These are phyloP conservation scores for Coemansia sp. DNA, from an alignment of 192 early-diverging fungal species.

Conservation along the genomic window DNA sequence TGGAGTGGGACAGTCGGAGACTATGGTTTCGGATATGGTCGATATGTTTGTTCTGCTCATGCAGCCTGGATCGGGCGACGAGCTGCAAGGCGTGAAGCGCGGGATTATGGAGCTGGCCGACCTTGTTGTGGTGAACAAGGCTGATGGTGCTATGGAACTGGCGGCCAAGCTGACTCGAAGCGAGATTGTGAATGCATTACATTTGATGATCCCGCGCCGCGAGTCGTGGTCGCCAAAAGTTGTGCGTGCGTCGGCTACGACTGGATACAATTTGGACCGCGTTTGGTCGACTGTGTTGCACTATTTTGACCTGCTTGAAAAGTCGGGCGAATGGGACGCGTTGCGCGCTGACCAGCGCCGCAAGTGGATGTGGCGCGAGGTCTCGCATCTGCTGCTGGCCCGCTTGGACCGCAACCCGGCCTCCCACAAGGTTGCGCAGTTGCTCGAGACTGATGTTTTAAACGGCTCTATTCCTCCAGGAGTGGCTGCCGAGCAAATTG, in stretches of 20 bases:
- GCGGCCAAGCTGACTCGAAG: constrained; percentile 65
- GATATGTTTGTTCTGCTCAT: constrained; percentile 82
- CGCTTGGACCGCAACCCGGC: constrained; percentile 15
- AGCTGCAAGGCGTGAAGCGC: constrained; percentile 87
- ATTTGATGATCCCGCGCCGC: constrained; percentile 33
- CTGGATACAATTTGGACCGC: constrained; percentile 36
- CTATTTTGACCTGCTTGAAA: constrained; percentile 21
- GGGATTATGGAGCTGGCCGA: constrained; percentile 86
- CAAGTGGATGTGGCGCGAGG: constrained; percentile 52
- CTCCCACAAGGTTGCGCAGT: constrained; percentile 12
- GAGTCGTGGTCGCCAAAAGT: constrained; percentile 34
- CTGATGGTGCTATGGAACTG: constrained; percentile 66
- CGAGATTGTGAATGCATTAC: constrained; percentile 50
- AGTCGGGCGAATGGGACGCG: constrained; percentile 34
- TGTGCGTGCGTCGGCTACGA: constrained; percentile 38
- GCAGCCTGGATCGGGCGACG: constrained; percentile 80
- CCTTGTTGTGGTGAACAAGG: constrained; percentile 79
- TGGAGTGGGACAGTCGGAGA: constrained; percentile 85
- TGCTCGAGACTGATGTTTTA: constrained; percentile 16
- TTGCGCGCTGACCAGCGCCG: constrained; percentile 32
- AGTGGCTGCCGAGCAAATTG: constrained; percentile 38
- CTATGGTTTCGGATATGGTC: constrained; percentile 84
- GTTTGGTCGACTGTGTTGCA: constrained; percentile 29
- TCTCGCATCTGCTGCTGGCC: constrained; percentile 24
- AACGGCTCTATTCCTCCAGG: constrained; percentile 23